Conservation (phyloP, 768 basidiomycete genomes). For the Pilatotrama ljubarskyi region DNA sequence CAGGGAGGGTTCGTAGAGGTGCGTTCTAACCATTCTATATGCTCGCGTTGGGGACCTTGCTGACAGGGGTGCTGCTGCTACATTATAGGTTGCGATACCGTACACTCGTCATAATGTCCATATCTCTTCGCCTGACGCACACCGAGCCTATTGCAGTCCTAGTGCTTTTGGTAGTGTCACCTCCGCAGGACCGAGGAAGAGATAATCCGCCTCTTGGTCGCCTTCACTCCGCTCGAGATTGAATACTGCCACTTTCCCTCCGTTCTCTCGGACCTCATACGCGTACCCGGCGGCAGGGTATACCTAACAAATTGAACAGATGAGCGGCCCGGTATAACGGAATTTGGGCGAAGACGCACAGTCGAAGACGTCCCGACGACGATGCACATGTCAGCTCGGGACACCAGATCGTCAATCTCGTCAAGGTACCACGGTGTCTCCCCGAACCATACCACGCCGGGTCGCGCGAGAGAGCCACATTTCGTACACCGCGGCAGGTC, state of each 20-base stretch:
- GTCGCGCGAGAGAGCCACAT: conserved; percentile 36
- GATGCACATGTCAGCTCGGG: conserved; percentile 36
- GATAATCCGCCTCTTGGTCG: conserved; percentile 47
- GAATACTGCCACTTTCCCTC: conserved; percentile 40
- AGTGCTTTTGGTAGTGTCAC: conserved; percentile 44
- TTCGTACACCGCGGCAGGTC: conserved; percentile 34
- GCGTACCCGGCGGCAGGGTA: conserved; percentile 37
- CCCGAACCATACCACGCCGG: conserved; percentile 47
- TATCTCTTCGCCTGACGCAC: not conserved
- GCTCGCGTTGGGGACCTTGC: not conserved
- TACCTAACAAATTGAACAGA: conserved; percentile 26
- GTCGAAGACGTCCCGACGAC: conserved; percentile 43
- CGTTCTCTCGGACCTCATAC: conserved; percentile 26
- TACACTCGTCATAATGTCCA: conserved; percentile 8
- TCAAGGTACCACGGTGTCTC: conserved; percentile 34
- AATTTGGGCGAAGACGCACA: conserved; percentile 25
- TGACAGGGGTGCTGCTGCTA: not conserved
- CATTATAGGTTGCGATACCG: not conserved
- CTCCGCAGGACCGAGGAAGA: conserved; percentile 53
- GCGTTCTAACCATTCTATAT: not conserved
- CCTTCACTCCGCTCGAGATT: conserved; percentile 35
- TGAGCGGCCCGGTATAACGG: not conserved
- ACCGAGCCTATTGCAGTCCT: conserved; percentile 20
- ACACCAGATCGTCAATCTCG: conserved; percentile 31
- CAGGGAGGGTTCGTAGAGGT: not conserved